Evolutionary conservation across 2,329 filamentous ascomycete species (phyloP).

Genomic region (Sordariomycetes sp.): DNA sequence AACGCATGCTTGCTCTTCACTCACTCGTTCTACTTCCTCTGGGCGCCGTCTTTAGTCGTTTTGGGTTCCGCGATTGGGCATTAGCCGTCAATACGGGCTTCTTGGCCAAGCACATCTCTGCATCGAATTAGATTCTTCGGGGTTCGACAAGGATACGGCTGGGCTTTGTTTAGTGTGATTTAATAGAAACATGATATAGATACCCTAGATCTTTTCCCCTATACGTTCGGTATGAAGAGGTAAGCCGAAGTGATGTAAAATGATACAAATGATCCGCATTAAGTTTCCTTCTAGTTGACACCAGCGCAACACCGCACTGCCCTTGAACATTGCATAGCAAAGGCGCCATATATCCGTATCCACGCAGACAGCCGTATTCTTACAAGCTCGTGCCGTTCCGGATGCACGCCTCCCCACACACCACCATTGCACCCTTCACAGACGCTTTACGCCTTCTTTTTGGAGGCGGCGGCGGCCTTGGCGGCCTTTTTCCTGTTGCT

Average conservation of each 20-base stretch:
- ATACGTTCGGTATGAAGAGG: background rate
- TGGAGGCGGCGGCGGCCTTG: conserved; percentile 62
- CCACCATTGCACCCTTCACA: background rate
- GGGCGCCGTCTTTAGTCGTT: background rate
- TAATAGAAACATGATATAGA: conserved; percentile 3
- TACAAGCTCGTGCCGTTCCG: background rate
- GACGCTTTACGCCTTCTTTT: conserved; percentile 69
- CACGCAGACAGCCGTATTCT: background rate
- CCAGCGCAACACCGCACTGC: background rate
- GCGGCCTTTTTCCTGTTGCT: conserved; percentile 97
- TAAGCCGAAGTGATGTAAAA: background rate
- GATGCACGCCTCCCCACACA: background rate
- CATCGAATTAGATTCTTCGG: background rate
- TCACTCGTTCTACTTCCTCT: background rate
- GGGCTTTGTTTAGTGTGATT: background rate
- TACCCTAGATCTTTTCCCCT: background rate
- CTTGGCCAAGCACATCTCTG: background rate
- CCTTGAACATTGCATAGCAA: background rate
- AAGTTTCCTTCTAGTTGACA: background rate
- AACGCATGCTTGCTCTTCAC: background rate
- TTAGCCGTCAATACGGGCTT: background rate
- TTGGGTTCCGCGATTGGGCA: background rate
- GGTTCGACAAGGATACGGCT: background rate
- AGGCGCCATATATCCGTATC: background rate
- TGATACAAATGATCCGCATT: background rate